phyloP scores from a whole-genome alignment of 176 grass and related monocot species.

The Carex myosuroides region DNA sequence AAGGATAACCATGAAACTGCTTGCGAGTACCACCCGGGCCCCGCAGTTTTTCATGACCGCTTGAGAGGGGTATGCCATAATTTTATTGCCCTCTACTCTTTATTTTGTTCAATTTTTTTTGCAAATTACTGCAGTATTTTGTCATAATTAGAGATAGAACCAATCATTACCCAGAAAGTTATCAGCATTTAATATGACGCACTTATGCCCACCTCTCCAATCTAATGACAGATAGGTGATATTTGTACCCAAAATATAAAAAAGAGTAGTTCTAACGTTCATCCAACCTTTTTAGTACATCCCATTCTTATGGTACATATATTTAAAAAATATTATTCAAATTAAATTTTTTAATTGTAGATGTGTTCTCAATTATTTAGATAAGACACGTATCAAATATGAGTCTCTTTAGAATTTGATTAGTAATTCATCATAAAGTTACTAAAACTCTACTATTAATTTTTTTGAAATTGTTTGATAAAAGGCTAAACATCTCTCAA shows the following conservation, averaged over 20 bases:
- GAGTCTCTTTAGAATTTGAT: too few relatives aligned
- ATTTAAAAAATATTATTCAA: too few relatives aligned
- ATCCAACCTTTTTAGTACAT: too few relatives aligned
- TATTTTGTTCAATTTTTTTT: neutral
- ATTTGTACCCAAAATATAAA: neutral
- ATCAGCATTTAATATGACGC: too few relatives aligned
- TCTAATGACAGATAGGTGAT: neutral
- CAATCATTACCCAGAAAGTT: neutral
- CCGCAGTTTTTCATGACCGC: slow-evolving; percentile 93
- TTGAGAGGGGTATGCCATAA: slow-evolving; percentile 61
- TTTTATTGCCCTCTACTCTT: neutral
- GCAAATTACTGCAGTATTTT: slow-evolving; percentile 3
- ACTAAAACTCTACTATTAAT: too few relatives aligned
- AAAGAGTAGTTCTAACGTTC: neutral
- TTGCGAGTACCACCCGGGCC: slow-evolving; percentile 82
- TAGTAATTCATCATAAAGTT: too few relatives aligned
- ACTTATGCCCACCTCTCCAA: neutral
- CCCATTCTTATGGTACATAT: too few relatives aligned
- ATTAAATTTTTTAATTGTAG: too few relatives aligned
- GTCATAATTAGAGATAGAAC: neutral
- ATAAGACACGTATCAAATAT: too few relatives aligned
- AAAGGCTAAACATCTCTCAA: too few relatives aligned
- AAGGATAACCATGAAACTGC: slow-evolving; percentile 93
- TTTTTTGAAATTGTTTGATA: too few relatives aligned
- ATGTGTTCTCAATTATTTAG: too few relatives aligned